Evolutionary conservation across 2,329 filamentous ascomycete genomes (phyloP).

Genomic region (Trichophaea hybrida): DNA sequence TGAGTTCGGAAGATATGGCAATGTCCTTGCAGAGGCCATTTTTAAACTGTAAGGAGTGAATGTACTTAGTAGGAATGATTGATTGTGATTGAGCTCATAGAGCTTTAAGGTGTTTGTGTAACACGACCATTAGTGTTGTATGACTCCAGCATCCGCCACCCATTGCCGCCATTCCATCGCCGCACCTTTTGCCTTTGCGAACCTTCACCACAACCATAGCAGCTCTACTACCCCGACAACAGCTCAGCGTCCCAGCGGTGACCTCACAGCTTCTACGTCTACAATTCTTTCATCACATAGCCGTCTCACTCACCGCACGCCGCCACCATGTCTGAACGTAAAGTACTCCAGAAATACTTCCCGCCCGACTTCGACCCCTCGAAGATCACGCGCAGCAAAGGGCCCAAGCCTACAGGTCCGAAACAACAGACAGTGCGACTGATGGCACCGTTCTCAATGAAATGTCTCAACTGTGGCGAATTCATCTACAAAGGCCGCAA

Average conservation of each 20-base stretch:
- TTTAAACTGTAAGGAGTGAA: background rate
- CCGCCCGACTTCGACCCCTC: conserved; percentile 79
- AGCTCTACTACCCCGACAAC: too few species aligned
- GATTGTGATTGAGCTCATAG: too few species aligned
- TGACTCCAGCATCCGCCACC: too few species aligned
- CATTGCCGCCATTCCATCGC: too few species aligned
- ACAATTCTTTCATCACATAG: background rate
- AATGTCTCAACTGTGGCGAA: conserved; percentile 54
- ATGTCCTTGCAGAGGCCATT: background rate
- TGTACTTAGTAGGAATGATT: too few species aligned
- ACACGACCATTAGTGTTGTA: too few species aligned
- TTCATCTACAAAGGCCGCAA: conserved; percentile 89
- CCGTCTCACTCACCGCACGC: conserved; percentile 36
- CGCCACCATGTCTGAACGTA: conserved; percentile 65
- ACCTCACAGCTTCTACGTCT: too few species aligned
- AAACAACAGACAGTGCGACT: conserved; percentile 75
- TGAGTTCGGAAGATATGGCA: background rate
- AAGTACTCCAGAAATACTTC: conserved; percentile 51
- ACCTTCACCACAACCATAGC: too few species aligned
- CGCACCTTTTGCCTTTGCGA: too few species aligned
- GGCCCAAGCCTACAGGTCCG: conserved; percentile 56
- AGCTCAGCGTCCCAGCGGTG: too few species aligned
- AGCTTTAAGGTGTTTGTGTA: too few species aligned
- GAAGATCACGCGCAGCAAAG: conserved; percentile 54
- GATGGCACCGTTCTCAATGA: conserved; percentile 79